phyloP scores from a whole-genome alignment of 192 early-diverging fungal species.

The Coemansia sp. region DNA sequence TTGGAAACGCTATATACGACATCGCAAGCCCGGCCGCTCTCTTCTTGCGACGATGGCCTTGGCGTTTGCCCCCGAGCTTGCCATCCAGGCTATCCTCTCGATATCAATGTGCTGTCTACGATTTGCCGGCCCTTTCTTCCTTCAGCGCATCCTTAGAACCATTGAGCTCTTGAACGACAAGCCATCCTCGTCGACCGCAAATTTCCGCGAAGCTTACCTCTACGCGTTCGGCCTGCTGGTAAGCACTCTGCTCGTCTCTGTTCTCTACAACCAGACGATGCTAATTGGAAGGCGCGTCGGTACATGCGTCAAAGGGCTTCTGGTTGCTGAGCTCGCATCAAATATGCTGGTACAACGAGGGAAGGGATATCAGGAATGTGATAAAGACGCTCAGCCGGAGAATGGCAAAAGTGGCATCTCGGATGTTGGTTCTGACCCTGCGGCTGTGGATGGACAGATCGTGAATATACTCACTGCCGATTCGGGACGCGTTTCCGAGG shows the following conservation, averaged over 20 bases:
- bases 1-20: conserved; percentile 33
- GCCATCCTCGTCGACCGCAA: neutral
- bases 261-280: conserved; percentile 57
- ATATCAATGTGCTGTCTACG: conserved; percentile 25
- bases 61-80: conserved; percentile 52
- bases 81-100: conserved; percentile 41
- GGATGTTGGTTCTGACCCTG: conserved; percentile 15
- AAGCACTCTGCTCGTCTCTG: conserved; percentile 38
- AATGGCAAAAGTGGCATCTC: conserved; percentile 24
- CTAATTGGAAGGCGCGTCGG: conserved; percentile 67
- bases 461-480: conserved; percentile 77
- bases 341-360: conserved; percentile 64
- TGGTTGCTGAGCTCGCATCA: conserved; percentile 66
- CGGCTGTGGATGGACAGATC: conserved; percentile 62
- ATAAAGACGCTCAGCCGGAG: conserved; percentile 21
- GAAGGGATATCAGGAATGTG: conserved; percentile 42
- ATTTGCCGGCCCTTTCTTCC: conserved; percentile 61
- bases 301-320: conserved; percentile 61
- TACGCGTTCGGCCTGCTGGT: conserved; percentile 66
- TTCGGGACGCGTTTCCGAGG: conserved; percentile 63
- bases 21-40: conserved; percentile 30
- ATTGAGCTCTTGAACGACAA: conserved; percentile 41
- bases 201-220: conserved; percentile 51
- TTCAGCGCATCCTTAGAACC: conserved; percentile 61
- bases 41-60: conserved; percentile 34